Percentiles rank a stretch among this genome's conserved stretches.
Conservation (phyloP, 1,284 basidiomycete species). For the Cutaneotrichosporon mucoides region DNA sequence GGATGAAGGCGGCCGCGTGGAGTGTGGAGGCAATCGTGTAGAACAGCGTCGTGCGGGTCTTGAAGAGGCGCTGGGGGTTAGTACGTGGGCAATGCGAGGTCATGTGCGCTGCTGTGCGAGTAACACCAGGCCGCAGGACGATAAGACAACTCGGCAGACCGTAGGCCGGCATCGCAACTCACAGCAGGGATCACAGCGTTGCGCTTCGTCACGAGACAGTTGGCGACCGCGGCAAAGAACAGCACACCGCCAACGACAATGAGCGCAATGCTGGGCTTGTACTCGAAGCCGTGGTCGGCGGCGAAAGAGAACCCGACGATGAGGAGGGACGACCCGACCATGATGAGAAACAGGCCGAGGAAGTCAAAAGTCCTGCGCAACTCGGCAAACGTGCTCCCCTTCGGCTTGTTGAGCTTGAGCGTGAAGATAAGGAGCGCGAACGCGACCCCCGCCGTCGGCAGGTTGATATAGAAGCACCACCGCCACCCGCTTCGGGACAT, state of each 20-base stretch:
- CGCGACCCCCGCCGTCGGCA: conserved; percentile 55
- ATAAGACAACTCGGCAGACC: too few species aligned
- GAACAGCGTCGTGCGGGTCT: conserved; percentile 41
- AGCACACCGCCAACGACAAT: conserved; percentile 64
- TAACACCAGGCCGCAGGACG: too few species aligned
- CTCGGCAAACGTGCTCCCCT: conserved; percentile 13
- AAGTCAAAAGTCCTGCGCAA: conserved; percentile 45
- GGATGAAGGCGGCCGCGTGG: conserved; percentile 35
- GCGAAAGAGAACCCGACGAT: conserved; percentile 66
- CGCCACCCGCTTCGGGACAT: conserved; percentile 27
- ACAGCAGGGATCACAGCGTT: conserved; percentile 64
- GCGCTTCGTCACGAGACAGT: conserved; percentile 66
- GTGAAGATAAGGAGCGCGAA: conserved; percentile 68
- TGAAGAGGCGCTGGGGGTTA: conserved; percentile 28
- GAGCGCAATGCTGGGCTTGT: conserved; percentile 63
- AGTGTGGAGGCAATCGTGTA: conserved; percentile 35
- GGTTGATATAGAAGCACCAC: conserved; percentile 35
- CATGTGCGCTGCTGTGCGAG: too few species aligned
- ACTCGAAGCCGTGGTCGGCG: conserved; percentile 43
- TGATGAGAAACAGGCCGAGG: conserved; percentile 55
- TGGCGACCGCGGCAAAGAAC: conserved; percentile 58
- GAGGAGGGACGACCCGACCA: conserved; percentile 67
- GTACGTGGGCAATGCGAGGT: not conserved
- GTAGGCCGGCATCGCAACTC: too few species aligned
- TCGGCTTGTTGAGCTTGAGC: conserved; percentile 65